Base-by-base conservation (phyloP, 768 basidiomycete genomes). In the Naganishia vaughanmartiniae region DNA sequence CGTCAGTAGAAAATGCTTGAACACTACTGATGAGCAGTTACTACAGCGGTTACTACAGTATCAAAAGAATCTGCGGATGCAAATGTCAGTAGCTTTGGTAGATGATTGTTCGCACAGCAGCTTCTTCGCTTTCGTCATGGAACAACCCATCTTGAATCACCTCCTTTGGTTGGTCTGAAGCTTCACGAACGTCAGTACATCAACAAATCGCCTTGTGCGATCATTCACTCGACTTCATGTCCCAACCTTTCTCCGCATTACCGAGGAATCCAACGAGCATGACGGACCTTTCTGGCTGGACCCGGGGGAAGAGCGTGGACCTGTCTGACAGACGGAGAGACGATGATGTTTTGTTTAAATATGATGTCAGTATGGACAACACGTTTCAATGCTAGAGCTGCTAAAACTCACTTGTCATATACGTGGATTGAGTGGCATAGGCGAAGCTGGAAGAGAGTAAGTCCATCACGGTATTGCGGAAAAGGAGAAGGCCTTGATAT, bases 391-490 rank as follows among this genome's bases (percentile, higher is more conserved):
- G 4, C 24, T 26, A 26, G 4, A 51, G 48, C n/a, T 14, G 24
- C 48, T 31, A 17, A 31, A 39, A n/a, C 4, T 19, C 4, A 26
- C 28, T 66, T 6, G 65, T 31, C 55, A n/a, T n/a, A 14, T 58
- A 6, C 12, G 46, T 14, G 24, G 21, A 4, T 42, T 45, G 11
- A 54, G 4, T n/a, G 10, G 28, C 17, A 15, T 24, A 80, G 79
- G 54, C 73, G 33, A 78, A 78, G 66, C 72, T 80, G 7, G 73
- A 76, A 15, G 79, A 80, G 60, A 67, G 72, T 73, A 53, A 54
- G 72, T 54, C n/a, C 3, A 19, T 4, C 31, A 21, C 15, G 26
- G 10, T 15, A 19, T 56, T 26, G 21, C 21, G 24, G n/a, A 51
- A 51, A 51, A 26, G 24, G 48, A 26, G 24, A 24, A 12, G 48